phyloP scores from a whole-genome alignment of 192 early-diverging fungal species.

The Coemansia sp. region DNA sequence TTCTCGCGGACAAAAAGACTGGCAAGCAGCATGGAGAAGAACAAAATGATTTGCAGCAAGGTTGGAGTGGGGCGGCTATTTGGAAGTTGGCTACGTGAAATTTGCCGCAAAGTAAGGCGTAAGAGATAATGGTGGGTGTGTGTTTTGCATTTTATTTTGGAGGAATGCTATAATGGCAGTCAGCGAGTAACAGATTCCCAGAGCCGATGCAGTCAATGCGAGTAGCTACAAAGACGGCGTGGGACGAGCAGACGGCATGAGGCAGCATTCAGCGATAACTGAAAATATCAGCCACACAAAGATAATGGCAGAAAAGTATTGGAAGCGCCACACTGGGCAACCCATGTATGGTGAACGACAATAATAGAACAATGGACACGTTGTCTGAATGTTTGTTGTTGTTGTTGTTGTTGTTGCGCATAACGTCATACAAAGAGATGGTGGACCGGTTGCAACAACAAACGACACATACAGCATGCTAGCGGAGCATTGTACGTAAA shows the following conservation, averaged over 20 bases:
- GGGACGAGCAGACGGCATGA: neutral
- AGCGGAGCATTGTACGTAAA: neutral
- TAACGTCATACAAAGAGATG: neutral
- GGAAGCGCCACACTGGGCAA: neutral
- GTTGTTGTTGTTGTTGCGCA: slow-evolving; percentile 3
- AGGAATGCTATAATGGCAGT: neutral
- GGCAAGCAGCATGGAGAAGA: neutral
- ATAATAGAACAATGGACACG: neutral
- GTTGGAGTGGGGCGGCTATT: neutral
- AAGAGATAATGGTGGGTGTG: neutral
- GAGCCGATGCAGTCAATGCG: neutral
- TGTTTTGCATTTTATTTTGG: too few species aligned
- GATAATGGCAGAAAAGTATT: neutral
- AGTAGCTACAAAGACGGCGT: neutral
- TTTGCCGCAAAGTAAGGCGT: neutral
- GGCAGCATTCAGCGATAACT: neutral
- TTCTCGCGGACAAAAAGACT: neutral
- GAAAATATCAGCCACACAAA: neutral
- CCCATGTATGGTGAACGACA: neutral
- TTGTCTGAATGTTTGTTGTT: neutral
- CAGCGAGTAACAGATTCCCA: neutral
- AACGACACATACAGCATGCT: neutral
- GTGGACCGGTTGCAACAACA: slow-evolving; percentile 1
- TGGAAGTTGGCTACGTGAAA: neutral
- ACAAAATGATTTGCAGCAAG: neutral